Percentiles rank a stretch among this genome's conserved stretches.
phyloP scores from a whole-genome alignment of 805 yeast species.

The Cyberlindnera euphorbiae region DNA sequence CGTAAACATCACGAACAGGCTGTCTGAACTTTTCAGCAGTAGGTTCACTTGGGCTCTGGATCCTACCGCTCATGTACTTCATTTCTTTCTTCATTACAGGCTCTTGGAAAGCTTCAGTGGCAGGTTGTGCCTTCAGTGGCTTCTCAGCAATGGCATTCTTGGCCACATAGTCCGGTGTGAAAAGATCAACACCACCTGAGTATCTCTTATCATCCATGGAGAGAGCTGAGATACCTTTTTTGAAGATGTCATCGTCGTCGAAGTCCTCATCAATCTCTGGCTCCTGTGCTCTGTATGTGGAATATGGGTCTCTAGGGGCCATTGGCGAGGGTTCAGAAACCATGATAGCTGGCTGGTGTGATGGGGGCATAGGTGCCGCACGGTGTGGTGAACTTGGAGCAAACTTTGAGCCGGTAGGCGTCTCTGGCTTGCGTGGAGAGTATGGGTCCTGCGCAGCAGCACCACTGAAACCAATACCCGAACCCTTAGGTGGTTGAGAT shows the following conservation, averaged over 20 bases:
- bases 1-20: slow-evolving; percentile 1
- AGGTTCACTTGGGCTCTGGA: slow-evolving; percentile 14
- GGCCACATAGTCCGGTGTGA: slow-evolving; percentile 26
- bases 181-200: slow-evolving; percentile 13
- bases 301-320: slow-evolving; percentile 13
- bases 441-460: not conserved
- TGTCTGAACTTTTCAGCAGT: slow-evolving; percentile 7
- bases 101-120: slow-evolving; percentile 14
- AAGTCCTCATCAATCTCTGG: slow-evolving; percentile 24
- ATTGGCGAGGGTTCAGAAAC: not conserved
- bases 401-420: too few relatives aligned
- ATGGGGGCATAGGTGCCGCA: too few relatives aligned
- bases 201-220: slow-evolving; percentile 8
- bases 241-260: slow-evolving; percentile 25
- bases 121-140: slow-evolving; percentile 15
- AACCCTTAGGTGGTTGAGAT: slow-evolving; percentile 10
- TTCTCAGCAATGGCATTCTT: slow-evolving; percentile 9
- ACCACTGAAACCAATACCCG: slow-evolving; percentile 14
- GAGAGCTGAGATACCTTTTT: slow-evolving; percentile 22
- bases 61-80: slow-evolving; percentile 23
- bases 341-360: too few relatives aligned
- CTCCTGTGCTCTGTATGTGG: slow-evolving; percentile 4
- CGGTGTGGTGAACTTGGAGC: too few relatives aligned
- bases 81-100: slow-evolving; percentile 15
- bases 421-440: too few relatives aligned